Evolutionary conservation across 73 alveolate species (phyloP).

Genomic region (Effrenium voratum): DNA sequence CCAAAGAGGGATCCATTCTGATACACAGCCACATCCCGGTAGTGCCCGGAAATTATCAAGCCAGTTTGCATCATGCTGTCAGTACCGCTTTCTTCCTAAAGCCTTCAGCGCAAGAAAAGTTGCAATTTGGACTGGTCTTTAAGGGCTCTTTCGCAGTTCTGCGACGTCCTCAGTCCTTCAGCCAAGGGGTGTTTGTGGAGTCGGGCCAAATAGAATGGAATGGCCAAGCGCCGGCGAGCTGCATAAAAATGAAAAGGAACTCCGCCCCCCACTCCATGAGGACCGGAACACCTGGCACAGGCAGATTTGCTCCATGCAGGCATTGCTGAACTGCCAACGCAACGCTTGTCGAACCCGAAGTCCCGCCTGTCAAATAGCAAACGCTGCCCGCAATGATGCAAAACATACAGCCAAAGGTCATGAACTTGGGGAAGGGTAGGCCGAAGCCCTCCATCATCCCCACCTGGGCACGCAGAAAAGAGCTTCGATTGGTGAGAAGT

Average conservation of each 20-base stretch:
- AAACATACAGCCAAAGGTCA: constrained; percentile 39
- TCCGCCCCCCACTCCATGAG: constrained; percentile 87
- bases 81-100: too few species aligned
- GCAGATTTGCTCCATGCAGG: not conserved
- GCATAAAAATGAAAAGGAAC: constrained; percentile 49
- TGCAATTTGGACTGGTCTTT: too few species aligned
- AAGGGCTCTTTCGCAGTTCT: too few species aligned
- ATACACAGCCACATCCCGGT: too few species aligned
- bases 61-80: too few species aligned
- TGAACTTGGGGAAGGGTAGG: constrained; percentile 44
- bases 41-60: too few species aligned
- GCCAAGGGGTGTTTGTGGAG: too few species aligned
- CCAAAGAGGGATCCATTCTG: too few species aligned
- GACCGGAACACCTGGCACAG: constrained; percentile 43
- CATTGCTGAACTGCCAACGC: not conserved
- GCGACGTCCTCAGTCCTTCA: too few species aligned
- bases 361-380: constrained; percentile 50
- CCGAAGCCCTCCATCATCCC: constrained; percentile 45
- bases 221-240: not conserved
- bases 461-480: constrained; percentile 21
- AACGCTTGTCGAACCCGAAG: not conserved
- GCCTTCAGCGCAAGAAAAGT: too few species aligned
- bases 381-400: constrained; percentile 32
- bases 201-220: too few species aligned
- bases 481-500: too few species aligned